Percentiles rank a stretch among this genome's conserved stretches.
phyloP scores from a whole-genome alignment of 1,139 yeast genomes.

The Lodderomyces jiufengensis region DNA sequence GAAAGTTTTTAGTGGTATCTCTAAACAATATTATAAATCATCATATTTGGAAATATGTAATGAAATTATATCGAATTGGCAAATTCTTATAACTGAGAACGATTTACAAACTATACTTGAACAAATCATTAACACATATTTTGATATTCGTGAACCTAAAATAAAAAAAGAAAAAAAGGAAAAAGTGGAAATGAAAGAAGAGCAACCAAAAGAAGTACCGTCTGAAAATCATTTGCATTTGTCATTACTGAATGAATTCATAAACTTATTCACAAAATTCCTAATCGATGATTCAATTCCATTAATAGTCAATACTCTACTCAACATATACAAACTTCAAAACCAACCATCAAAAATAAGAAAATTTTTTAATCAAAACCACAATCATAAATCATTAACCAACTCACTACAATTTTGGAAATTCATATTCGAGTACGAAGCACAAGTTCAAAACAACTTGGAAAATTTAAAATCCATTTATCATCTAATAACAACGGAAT shows the following conservation, averaged over 20 bases:
- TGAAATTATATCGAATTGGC: conserved; percentile 21
- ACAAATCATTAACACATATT: conserved; percentile 19
- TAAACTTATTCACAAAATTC: conserved; percentile 15
- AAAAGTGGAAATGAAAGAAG: conserved; percentile 3
- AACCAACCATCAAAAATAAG: conserved; percentile 10
- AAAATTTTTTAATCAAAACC: conserved; percentile 36
- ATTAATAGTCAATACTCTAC: conserved; percentile 21
- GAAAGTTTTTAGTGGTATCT: conserved; percentile 22
- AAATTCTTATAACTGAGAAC: conserved; percentile 5
- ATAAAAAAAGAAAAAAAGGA: conserved; percentile 9
- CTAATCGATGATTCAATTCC: conserved; percentile 33
- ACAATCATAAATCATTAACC: conserved; percentile 33
- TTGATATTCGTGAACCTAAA: conserved; percentile 14
- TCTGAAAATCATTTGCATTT: background rate
- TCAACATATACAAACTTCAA: conserved; percentile 10
- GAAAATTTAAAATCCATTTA: conserved; percentile 42
- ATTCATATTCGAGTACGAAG: conserved; percentile 52
- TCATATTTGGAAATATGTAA: conserved; percentile 17
- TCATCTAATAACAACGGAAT: conserved; percentile 36
- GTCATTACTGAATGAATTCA: background rate
- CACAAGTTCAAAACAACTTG: conserved; percentile 36
- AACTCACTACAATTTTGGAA: conserved; percentile 53
- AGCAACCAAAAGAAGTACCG: background rate
- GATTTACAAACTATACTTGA: conserved; percentile 13
- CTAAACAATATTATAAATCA: conserved; percentile 9